A percentile compares a stretch with the other conserved stretches of the same genome.
Conservation (phyloP, 441 rosid species). For the Macaranga tanarius region DNA sequence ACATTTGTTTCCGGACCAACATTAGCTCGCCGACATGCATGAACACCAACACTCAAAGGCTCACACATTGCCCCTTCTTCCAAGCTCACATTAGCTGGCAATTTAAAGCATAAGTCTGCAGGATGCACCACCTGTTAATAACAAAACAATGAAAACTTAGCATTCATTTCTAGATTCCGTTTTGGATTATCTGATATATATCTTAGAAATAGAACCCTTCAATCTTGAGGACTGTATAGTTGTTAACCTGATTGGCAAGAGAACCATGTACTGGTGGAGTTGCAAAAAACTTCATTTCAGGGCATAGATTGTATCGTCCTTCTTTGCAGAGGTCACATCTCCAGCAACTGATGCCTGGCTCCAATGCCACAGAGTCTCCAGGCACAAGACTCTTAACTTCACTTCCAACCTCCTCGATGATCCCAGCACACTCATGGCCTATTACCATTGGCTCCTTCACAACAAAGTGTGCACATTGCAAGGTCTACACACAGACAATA, state of each 20-base stretch:
- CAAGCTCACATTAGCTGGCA: constrained; percentile 82
- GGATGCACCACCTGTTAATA: constrained; percentile 79
- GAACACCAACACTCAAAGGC: constrained; percentile 87
- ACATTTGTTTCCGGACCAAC: constrained; percentile 74
- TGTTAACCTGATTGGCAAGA: constrained; percentile 70
- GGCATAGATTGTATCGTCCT: constrained; percentile 86
- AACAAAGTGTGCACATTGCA: constrained; percentile 65
- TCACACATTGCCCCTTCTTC: constrained; percentile 99
- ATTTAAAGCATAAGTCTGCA: constrained; percentile 78
- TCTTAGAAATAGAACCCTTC: background rate
- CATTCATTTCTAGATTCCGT: background rate
- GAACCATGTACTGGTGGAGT: constrained; percentile 91
- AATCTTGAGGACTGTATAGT: background rate
- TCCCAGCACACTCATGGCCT: constrained; percentile 93
- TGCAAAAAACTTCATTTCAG: constrained; percentile 87
- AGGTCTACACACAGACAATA: constrained; percentile 35
- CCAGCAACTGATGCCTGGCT: constrained; percentile 91
- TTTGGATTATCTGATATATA: background rate
- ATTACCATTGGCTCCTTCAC: constrained; percentile 94
- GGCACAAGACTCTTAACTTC: constrained; percentile 56
- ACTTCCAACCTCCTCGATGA: constrained; percentile 74
- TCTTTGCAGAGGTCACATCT: constrained; percentile 64
- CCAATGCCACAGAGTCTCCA: constrained; percentile 80
- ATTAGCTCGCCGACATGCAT: constrained; percentile 84
- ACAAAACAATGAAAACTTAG: constrained; percentile 3